Evolutionary conservation across 2,329 filamentous ascomycete species (phyloP).

Genomic region (Dendryphion nanum): DNA sequence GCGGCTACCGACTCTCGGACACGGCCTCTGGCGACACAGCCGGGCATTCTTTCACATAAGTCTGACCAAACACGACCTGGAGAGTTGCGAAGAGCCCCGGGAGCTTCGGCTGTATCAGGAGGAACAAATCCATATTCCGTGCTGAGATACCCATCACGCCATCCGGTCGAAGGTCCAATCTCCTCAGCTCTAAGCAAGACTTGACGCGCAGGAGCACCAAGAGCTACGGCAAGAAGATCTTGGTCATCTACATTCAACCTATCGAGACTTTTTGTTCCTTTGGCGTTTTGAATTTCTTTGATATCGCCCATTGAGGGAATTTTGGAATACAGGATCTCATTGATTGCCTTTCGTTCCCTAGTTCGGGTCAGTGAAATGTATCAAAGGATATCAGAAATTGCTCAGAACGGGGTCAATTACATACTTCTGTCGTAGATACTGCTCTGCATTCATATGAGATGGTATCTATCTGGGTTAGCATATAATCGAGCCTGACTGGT

Average conservation of each 20-base stretch:
- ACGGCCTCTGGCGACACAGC: slow-evolving; percentile 51
- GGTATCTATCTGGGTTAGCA: slow-evolving; percentile 16
- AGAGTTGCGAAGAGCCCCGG: slow-evolving; percentile 47
- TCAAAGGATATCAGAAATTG: neutral
- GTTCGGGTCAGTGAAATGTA: slow-evolving; percentile 1
- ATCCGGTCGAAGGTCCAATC: slow-evolving; percentile 52
- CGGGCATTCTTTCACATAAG: slow-evolving; percentile 55
- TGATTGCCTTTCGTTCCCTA: slow-evolving; percentile 27
- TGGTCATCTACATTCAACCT: slow-evolving; percentile 49
- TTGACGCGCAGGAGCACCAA: slow-evolving; percentile 55
- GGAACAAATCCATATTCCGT: slow-evolving; percentile 54
- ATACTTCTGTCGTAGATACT: slow-evolving; percentile 23
- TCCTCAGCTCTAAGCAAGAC: slow-evolving; percentile 55
- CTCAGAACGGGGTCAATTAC: too few species aligned
- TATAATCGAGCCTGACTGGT: neutral
- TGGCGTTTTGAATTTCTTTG: slow-evolving; percentile 21
- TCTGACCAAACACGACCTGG: slow-evolving; percentile 57
- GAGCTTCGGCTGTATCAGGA: slow-evolving; percentile 51
- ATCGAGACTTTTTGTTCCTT: slow-evolving; percentile 49
- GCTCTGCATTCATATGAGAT: slow-evolving; percentile 14
- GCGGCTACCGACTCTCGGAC: slow-evolving; percentile 52
- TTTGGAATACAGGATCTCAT: slow-evolving; percentile 24
- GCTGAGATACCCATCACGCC: slow-evolving; percentile 55
- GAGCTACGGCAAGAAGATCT: slow-evolving; percentile 52
- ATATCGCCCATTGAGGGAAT: slow-evolving; percentile 25